phyloP scores from a whole-genome alignment of 108 stramenopile genomes.

The Nitzschia inconspicua region DNA sequence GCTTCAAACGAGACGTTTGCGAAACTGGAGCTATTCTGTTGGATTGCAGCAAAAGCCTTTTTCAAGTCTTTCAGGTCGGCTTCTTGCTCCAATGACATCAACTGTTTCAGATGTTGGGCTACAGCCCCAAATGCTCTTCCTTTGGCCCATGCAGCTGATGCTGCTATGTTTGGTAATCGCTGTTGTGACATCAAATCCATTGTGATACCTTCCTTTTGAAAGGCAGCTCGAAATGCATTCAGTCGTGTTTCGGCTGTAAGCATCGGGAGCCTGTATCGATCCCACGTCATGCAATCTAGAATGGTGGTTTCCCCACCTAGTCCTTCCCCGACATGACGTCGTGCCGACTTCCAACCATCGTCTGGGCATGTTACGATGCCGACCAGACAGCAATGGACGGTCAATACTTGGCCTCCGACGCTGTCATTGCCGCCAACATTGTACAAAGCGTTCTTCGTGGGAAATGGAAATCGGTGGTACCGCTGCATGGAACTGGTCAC shows the following conservation, averaged over 20 bases:
- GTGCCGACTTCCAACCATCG: slow-evolving; percentile 39
- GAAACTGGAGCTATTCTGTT: slow-evolving; percentile 6
- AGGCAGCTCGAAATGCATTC: slow-evolving; percentile 47
- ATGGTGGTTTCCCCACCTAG: slow-evolving; percentile 21
- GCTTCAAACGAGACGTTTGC: slow-evolving; percentile 16
- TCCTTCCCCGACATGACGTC: background rate
- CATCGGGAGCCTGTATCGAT: slow-evolving; percentile 44
- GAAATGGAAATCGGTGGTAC: slow-evolving; percentile 59
- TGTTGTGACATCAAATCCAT: slow-evolving; percentile 30
- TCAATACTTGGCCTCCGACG: slow-evolving; percentile 35
- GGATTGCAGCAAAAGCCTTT: slow-evolving; percentile 27
- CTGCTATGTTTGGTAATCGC: slow-evolving; percentile 42
- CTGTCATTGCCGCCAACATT: slow-evolving; percentile 27
- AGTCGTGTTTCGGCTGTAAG: slow-evolving; percentile 44
- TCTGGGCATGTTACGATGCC: slow-evolving; percentile 71
- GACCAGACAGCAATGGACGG: slow-evolving; percentile 61
- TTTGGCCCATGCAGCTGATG: slow-evolving; percentile 52
- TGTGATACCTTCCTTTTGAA: slow-evolving; percentile 31
- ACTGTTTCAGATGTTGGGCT: slow-evolving; percentile 32
- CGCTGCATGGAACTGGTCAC: slow-evolving; percentile 40
- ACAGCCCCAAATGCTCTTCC: slow-evolving; percentile 44
- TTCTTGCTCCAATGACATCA: slow-evolving; percentile 1
- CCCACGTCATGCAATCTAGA: slow-evolving; percentile 51
- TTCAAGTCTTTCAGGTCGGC: slow-evolving; percentile 35
- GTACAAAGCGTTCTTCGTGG: slow-evolving; percentile 62